A percentile compares a stretch with the other conserved stretches of the same genome.
Conservation (phyloP, 176 grass and related monocot genomes). For the Bothriochloa decipiens region DNA sequence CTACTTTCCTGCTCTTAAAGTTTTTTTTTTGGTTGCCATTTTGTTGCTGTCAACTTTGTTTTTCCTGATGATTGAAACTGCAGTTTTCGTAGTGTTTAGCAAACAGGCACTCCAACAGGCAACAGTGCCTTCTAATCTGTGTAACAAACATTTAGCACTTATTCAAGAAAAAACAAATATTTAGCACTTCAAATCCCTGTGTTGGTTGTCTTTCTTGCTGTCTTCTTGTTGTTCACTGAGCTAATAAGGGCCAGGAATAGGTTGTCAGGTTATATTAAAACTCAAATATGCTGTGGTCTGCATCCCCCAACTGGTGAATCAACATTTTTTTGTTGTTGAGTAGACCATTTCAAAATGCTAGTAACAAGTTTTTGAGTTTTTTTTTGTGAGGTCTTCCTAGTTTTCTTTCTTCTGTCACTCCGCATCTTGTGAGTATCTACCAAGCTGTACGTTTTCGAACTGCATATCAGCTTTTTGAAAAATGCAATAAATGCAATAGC, state of each 20-base stretch:
- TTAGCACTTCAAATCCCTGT: not conserved
- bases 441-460: not conserved
- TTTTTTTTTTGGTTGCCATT: not conserved
- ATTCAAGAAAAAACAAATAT: too few relatives aligned
- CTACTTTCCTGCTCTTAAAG: not conserved
- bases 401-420: too few relatives aligned
- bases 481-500: constrained; percentile 23
- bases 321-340: not conserved
- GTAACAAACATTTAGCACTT: not conserved
- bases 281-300: not conserved
- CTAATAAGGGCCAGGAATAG: not conserved
- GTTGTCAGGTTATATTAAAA: not conserved
- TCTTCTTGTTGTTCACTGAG: not conserved
- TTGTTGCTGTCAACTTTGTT: not conserved
- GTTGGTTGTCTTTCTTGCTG: not conserved
- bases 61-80: not conserved
- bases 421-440: too few relatives aligned
- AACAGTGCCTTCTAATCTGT: not conserved
- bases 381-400: not conserved
- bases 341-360: not conserved
- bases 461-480: not conserved
- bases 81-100: not conserved
- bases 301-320: not conserved
- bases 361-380: not conserved
- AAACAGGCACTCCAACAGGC: not conserved